Evolutionary conservation across 192 early-diverging fungal species (phyloP).

Genomic region (Coemansia sp.): DNA sequence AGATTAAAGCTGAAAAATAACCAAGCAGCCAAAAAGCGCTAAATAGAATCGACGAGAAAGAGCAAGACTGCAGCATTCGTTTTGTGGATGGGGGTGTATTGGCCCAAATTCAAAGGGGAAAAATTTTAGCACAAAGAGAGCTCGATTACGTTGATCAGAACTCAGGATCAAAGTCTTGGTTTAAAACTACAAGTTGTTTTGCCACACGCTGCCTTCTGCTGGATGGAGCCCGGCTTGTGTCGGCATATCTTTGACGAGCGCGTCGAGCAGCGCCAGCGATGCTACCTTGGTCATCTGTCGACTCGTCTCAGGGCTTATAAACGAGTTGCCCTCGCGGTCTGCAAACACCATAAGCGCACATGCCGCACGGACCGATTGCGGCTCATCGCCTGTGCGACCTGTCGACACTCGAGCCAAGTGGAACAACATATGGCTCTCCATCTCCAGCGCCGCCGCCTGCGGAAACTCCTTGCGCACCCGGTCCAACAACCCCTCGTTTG

Average conservation of each 20-base stretch:
- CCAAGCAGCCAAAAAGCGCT: too few species aligned
- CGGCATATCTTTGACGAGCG: constrained; percentile 5
- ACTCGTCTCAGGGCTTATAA: constrained; percentile 58
- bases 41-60: neutral
- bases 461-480: constrained; percentile 45
- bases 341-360: constrained; percentile 84
- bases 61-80: neutral
- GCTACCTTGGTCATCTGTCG: constrained; percentile 2
- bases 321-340: constrained; percentile 66
- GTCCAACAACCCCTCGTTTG: constrained; percentile 66
- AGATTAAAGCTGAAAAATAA: too few species aligned
- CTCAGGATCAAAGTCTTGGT: too few species aligned
- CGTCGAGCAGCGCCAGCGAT: constrained; percentile 15
- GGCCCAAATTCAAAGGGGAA: too few species aligned
- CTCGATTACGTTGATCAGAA: too few species aligned
- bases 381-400: constrained; percentile 8
- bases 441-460: constrained; percentile 62
- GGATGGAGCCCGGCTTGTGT: too few species aligned
- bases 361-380: constrained; percentile 64
- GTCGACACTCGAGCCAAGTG: constrained; percentile 70
- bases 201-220: too few species aligned
- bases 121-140: too few species aligned
- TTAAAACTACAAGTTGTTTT: too few species aligned
- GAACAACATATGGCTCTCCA: constrained; percentile 85
- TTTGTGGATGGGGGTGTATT: constrained; percentile 17